Conservation (phyloP, 2,329 filamentous ascomycete genomes). For the Colletotrichum magnum region DNA sequence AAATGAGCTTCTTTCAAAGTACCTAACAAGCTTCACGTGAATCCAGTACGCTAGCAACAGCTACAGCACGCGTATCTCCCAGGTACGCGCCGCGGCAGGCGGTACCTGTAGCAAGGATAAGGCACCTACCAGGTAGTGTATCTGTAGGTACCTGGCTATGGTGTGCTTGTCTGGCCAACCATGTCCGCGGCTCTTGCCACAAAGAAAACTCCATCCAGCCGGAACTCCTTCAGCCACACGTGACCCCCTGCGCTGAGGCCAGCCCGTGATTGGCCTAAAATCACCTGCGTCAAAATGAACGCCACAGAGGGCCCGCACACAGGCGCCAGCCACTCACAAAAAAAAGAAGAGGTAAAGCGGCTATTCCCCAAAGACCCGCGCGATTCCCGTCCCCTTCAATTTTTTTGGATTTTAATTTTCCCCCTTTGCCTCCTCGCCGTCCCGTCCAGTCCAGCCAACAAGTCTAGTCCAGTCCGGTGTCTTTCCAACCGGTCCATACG, state of each 20-base stretch:
- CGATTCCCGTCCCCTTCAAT: neutral
- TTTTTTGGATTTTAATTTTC: slow-evolving; percentile 13
- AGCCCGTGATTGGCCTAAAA: slow-evolving; percentile 20
- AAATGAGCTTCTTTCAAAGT: no score
- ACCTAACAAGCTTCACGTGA: no score
- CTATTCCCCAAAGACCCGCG: slow-evolving; percentile 35
- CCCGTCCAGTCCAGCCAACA: slow-evolving; percentile 18
- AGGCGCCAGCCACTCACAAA: slow-evolving; percentile 36
- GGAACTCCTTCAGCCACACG: slow-evolving; percentile 18
- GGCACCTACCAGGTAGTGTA: no score
- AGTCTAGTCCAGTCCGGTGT: slow-evolving; percentile 9
- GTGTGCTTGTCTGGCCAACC: no score
- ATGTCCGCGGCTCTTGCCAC: no score
- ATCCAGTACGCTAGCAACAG: no score
- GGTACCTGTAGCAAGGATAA: no score
- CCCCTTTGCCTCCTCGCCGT: slow-evolving; percentile 17
- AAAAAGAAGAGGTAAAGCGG: slow-evolving; percentile 36
- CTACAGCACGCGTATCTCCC: no score
- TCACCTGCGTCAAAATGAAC: slow-evolving; percentile 8
- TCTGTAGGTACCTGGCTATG: no score
- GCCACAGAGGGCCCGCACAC: slow-evolving; percentile 28
- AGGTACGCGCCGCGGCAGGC: no score
- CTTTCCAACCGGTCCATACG: neutral
- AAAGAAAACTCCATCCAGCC: no score
- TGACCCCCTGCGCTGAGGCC: neutral